These are phyloP conservation scores for Xylariales sp. DNA, from an alignment of 2,329 filamentous ascomycete species.

Conservation along the genomic window DNA sequence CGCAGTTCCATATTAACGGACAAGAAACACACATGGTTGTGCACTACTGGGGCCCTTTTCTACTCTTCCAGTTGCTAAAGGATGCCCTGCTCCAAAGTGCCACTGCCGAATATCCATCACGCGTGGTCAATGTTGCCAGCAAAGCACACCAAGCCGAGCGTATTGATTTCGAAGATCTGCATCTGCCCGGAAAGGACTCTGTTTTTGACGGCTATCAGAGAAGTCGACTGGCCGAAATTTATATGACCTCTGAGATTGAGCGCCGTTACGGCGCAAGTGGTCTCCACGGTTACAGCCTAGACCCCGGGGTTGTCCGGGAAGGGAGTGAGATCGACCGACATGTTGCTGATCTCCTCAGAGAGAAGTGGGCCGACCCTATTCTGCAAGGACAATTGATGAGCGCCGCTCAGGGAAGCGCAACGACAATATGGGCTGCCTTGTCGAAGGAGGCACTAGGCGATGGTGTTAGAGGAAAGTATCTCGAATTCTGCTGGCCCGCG, in stretches of 20 bases:
- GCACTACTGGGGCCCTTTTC: slow-evolving; percentile 3
- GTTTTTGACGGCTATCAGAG: not conserved
- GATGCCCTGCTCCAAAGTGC: not conserved
- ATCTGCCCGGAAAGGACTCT: not conserved
- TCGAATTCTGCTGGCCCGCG: not conserved
- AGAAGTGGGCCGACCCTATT: not conserved
- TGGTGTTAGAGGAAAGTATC: not conserved
- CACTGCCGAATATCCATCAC: not conserved
- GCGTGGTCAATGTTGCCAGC: slow-evolving; percentile 1
- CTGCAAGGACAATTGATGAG: not conserved
- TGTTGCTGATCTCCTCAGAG: not conserved
- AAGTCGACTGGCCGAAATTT: not conserved
- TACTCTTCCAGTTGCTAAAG: slow-evolving; percentile 6
- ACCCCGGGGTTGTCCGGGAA: not conserved
- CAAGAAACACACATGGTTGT: slow-evolving; percentile 1
- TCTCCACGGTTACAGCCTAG: not conserved
- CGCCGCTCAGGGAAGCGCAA: not conserved
- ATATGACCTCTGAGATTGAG: slow-evolving; percentile 1
- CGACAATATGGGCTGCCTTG: not conserved
- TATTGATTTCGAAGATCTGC: slow-evolving; percentile 1
- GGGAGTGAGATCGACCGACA: not conserved
- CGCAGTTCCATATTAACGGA: not conserved
- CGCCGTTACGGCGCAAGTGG: not conserved
- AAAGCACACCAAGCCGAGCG: slow-evolving; percentile 3
- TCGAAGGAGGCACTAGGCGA: not conserved